Base-by-base conservation (phyloP, 441 rosid species). In the Adansonia grandidieri region DNA sequence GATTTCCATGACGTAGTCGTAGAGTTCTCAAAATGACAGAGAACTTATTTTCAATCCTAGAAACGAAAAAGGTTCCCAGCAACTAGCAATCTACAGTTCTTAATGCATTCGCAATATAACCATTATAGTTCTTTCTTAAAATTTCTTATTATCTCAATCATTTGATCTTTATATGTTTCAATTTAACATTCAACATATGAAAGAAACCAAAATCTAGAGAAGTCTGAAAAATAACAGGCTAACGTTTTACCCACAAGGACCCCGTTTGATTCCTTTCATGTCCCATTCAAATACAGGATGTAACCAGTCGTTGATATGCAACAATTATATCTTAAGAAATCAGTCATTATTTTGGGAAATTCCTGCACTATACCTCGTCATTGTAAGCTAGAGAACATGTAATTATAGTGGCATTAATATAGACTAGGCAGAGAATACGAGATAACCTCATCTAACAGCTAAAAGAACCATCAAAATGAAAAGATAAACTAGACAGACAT, bases 231-330 rank as follows among this genome's bases (percentile, higher is more conserved):
- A 67, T n/a, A 42, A 19, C 53, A 40, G 45, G 47, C n/a, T 37
- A 64, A 65, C n/a, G 40, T 7, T 66, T 66, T 66, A 66, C 51
- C 51, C 20, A 17, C 40, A 37, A 37, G 50, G 70, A 37, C 10
- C 71, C 22, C 24, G 15, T 66, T 42, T 42, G 68, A n/a, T 8
- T 66, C 71, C 51, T 66, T 65, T 42, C 71, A 42, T 66, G 20
- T 2, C 8, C 69, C 22, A 37, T 9, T n/a, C 1, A 19, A 66
- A 14, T 42, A 42, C 13, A 66, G 4, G 51, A 66, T 42, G 51
- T 11, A 17, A 40, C 22, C 28, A 42, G 44, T 50, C 37, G 37
- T 22, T 32, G 60, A 70, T 50, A 47, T 45, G 73, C 57, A 47
- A 19, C 47, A 47, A 2, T 68, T 68, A 1, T 47, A 45, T 24